Percentiles rank a stretch among this genome's conserved stretches.
Conservation (phyloP, 805 yeast genomes). For the Huiozyma naganishii region DNA sequence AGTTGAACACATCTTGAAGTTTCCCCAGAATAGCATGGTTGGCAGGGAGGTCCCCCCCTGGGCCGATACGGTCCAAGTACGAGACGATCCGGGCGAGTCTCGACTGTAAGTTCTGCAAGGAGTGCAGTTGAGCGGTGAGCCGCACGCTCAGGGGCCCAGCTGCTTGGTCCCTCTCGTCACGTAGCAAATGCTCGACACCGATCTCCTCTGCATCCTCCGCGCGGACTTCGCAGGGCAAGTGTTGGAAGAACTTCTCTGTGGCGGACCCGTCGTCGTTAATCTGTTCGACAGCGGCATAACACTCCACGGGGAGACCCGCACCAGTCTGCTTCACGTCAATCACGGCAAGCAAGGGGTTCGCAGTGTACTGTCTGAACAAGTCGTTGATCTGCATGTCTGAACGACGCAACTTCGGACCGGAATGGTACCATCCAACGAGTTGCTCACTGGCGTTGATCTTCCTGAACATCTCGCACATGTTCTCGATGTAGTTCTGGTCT, state of each 20-base stretch:
- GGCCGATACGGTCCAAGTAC: constrained; percentile 55
- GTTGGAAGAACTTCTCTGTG: constrained; percentile 85
- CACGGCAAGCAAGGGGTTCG: constrained; percentile 64
- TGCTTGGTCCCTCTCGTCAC: constrained; percentile 94
- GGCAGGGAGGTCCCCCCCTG: constrained; percentile 56
- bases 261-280: constrained; percentile 92
- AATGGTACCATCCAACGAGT: constrained; percentile 98
- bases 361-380: constrained; percentile 68
- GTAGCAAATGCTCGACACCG: constrained; percentile 90
- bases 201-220: constrained; percentile 99
- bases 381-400: constrained; percentile 90
- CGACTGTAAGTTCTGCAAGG: constrained; percentile 74
- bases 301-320: constrained; percentile 92
- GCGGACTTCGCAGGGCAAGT: constrained; percentile 82
- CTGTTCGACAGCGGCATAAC: constrained; percentile 88
- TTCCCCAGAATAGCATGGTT: constrained; percentile 87
- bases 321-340: constrained; percentile 78
- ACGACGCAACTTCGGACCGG: constrained; percentile 85
- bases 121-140: constrained; percentile 80
- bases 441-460: constrained; percentile 96
- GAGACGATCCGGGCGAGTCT: constrained; percentile 66
- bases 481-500: constrained; percentile 91
- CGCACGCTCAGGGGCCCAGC: constrained; percentile 84
- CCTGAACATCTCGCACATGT: constrained; percentile 96
- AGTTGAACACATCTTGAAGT: constrained; percentile 87